These are phyloP conservation scores for Thozetella sp. DNA, from an alignment of 495 filamentous ascomycete genomes.

Conservation along the genomic window DNA sequence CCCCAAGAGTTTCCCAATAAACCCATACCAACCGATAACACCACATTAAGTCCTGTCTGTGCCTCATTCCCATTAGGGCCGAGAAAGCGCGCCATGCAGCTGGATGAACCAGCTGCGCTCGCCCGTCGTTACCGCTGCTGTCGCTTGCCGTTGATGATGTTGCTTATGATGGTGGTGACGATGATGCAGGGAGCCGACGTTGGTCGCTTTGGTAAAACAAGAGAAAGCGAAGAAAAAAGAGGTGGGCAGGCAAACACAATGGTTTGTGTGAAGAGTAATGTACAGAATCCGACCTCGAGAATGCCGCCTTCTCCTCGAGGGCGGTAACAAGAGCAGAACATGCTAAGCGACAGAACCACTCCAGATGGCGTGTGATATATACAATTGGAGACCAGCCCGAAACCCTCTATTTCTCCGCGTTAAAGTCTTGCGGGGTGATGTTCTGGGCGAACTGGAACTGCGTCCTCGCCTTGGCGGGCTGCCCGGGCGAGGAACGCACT, in stretches of 20 bases:
- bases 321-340: background rate
- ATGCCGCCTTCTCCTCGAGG: background rate
- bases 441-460: slow-evolving; percentile 52
- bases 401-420: slow-evolving; percentile 17
- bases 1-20: no score
- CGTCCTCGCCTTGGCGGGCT: slow-evolving; percentile 31
- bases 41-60: background rate
- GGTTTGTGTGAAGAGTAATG: background rate
- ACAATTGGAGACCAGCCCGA: background rate
- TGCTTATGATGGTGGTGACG: no score
- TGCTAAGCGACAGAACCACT: background rate
- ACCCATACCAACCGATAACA: background rate
- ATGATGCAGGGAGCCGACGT: no score
- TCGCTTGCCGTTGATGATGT: slow-evolving; percentile 1
- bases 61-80: background rate
- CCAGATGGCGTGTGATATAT: background rate
- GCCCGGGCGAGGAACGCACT: slow-evolving; percentile 38
- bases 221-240: background rate
- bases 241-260: background rate
- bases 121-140: background rate
- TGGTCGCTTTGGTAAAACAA: no score
- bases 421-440: slow-evolving; percentile 48
- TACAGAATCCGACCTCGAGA: background rate
- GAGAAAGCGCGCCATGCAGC: background rate
- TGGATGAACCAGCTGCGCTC: background rate